Conservation (phyloP, 176 grass and related monocot genomes). For the Urochloa ruziziensis region DNA sequence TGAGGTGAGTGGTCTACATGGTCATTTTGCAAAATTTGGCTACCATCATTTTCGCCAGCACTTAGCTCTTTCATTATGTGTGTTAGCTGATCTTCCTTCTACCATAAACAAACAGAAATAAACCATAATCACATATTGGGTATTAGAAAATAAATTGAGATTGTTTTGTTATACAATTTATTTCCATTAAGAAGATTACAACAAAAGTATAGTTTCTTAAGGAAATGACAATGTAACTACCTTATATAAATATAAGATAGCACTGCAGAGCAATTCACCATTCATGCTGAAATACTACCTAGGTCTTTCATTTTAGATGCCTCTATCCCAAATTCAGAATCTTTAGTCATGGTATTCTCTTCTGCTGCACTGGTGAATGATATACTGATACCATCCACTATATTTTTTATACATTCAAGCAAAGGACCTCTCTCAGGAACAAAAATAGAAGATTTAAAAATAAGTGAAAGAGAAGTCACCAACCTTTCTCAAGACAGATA, state of each 20-base stretch:
- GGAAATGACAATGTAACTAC: not conserved
- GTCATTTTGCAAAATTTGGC: not conserved
- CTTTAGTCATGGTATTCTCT: not conserved
- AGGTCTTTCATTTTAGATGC: slow-evolving; percentile 10
- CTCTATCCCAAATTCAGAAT: slow-evolving; percentile 9
- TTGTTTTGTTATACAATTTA: not conserved
- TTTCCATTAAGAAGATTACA: not conserved
- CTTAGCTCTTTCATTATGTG: not conserved
- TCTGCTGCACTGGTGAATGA: not conserved
- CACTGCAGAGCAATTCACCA: not conserved
- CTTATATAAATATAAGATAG: not conserved
- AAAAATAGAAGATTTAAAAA: not conserved
- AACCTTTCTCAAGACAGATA: slow-evolving; percentile 35
- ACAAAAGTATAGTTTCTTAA: not conserved
- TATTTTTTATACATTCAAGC: not conserved
- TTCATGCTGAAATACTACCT: not conserved
- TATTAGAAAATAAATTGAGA: not conserved
- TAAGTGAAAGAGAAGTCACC: slow-evolving; percentile 9
- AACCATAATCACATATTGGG: slow-evolving; percentile 17
- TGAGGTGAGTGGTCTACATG: not conserved
- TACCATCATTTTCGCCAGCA: slow-evolving; percentile 4
- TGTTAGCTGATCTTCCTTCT: slow-evolving; percentile 21
- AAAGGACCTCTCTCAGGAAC: no score
- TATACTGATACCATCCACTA: slow-evolving; percentile 16
- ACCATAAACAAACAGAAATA: slow-evolving; percentile 41